Base-by-base conservation (phyloP, 306 rosid genomes). In the Dalbergia cultrata region DNA sequence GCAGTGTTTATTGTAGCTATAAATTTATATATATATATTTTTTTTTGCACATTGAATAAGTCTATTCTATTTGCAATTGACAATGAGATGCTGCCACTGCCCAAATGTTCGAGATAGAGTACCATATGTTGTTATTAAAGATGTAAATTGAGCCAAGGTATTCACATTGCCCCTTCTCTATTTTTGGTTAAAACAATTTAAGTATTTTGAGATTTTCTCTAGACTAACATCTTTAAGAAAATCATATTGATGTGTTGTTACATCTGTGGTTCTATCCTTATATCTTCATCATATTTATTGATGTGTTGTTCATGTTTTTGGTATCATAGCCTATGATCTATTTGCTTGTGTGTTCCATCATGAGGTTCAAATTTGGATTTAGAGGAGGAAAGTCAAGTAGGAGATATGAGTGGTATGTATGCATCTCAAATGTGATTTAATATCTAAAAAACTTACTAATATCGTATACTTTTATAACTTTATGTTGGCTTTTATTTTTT, bases 21-120 rank as follows among this genome's bases (percentile, higher is more conserved):
- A 57, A 26, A 52, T 72, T 75, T 64, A 8, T 65, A 60, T 64
- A 8, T 65, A 60, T 66, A 33, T 70, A 16, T 58, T 64, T 12
- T 58, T 70, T 71, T 34, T 61, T 69, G 56, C 45, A 54, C 80
- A 47, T 37, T 77, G 54, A 74, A 49, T 5, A 37, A 66, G 69
- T 58, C 47, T 37, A 54, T 71, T 70, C 73, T 72, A 78, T 71
- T 77, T 69, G 34, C 77, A 52, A 69, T 82, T 69, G 76, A 75
- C 85, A 95, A 98, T 83, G 97, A 78, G 99, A 95, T 91, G 92
- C 98, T 83, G 98, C 99, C 70, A 91, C 99, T 77, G 99, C 99
- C 99, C 99, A 76, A 93, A 90, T 86, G 99, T 95, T 85, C 97
- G 99, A 62, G 99, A 95, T 81, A 90, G 99, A 56, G 99, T 95